Evolutionary conservation across 208 protist genomes (phyloP), one percentile per base, ranked within the genome.

Genomic region (Paratrypanosoma confusum): DNA sequence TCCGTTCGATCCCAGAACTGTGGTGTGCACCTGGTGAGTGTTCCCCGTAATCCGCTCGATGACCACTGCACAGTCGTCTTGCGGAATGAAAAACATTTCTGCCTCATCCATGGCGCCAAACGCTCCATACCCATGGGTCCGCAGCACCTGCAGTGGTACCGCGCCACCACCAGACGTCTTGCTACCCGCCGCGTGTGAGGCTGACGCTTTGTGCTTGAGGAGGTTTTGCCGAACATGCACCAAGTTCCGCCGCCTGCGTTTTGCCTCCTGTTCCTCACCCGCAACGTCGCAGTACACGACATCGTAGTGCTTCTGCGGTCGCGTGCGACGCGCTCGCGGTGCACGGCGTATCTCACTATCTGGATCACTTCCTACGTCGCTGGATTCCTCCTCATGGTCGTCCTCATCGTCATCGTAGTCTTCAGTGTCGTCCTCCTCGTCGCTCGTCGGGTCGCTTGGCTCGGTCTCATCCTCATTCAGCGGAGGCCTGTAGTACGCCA

Each of bases 81-180:
- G 52, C 0, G n/a, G n/a, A n/a, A 65, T 56, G 18, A 67, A 69
- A 58, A 84, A 65, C 75, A 71, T 85, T 36, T 75, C 65, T 25
- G 71, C 65, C 40, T 87, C 77, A 18, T 73, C 57, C 10, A 57
- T 42, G 0, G 64, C 69, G 13, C 40, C 50, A n/a, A 52, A 60
- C 0, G 71, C 64, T 3, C 65, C 55, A 10, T 34, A n/a, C 13
- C 58, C 64, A 8, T 46, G 27, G 8, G 44, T 55, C 7, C 68
- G 23, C 21, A 77, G 10, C 45, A 82, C 70, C 50, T 84, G 71
- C 32, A 42, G 17, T 16, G n/a, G n/a, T n/a, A n/a, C n/a, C n/a
- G n/a, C n/a, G n/a, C n/a, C n/a, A n/a, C n/a, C n/a, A n/a, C n/a
- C n/a, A n/a, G n/a, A n/a, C n/a, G n/a, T n/a, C n/a, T n/a, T n/a